These are phyloP conservation scores for Postia placenta DNA, from an alignment of 768 basidiomycete genomes.

Conservation along the genomic window DNA sequence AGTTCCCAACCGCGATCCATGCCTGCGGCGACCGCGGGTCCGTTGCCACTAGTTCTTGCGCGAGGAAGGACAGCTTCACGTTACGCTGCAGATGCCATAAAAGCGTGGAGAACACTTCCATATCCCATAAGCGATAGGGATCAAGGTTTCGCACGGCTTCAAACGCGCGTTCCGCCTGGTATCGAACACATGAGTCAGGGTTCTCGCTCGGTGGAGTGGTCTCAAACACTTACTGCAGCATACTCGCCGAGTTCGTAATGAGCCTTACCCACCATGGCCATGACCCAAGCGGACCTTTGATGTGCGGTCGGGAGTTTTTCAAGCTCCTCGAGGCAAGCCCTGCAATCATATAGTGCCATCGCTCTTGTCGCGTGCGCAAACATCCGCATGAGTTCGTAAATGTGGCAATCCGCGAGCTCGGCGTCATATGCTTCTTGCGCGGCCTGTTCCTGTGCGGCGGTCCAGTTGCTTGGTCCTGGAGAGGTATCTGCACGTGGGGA, in stretches of 20 bases:
- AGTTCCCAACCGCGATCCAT: conserved; percentile 96
- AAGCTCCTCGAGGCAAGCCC: conserved; percentile 67
- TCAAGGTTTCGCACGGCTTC: conserved; percentile 73
- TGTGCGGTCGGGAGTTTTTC: conserved; percentile 70
- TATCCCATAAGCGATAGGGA: conserved; percentile 86
- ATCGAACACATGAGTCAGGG: conserved; percentile 16
- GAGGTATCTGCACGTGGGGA: conserved; percentile 43
- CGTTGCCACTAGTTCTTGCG: conserved; percentile 86
- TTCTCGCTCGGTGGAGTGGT: not conserved
- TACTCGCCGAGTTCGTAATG: conserved; percentile 91
- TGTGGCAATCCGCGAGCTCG: conserved; percentile 74
- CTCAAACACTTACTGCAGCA: conserved; percentile 56
- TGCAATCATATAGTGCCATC: conserved; percentile 71
- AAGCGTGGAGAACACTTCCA: conserved; percentile 95
- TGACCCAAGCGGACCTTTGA: conserved; percentile 68
- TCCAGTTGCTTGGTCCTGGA: conserved; percentile 57
- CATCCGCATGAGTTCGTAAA: conserved; percentile 73
- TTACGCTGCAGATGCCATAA: conserved; percentile 90
- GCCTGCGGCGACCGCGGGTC: conserved; percentile 78
- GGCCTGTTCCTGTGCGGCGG: conserved; percentile 59
- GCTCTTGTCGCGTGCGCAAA: conserved; percentile 79
- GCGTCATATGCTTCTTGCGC: conserved; percentile 67
- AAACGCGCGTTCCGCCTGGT: conserved; percentile 87
- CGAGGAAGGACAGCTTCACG: conserved; percentile 83
- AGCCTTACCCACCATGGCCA: conserved; percentile 79